Conservation (phyloP, 2,329 filamentous ascomycete genomes). For the Colletotrichum sp. region DNA sequence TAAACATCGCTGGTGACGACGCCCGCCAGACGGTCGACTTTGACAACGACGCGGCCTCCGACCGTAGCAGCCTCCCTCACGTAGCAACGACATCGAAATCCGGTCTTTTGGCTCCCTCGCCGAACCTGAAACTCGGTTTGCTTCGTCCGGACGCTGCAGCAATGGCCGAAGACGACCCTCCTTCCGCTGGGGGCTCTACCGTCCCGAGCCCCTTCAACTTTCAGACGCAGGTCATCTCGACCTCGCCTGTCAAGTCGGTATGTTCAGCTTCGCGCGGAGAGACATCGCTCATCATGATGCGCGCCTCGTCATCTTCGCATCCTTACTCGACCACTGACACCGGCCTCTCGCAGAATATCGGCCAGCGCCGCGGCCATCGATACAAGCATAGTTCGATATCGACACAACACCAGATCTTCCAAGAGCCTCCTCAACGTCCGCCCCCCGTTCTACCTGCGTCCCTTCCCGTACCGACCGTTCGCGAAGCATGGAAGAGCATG, state of each 20-base stretch:
- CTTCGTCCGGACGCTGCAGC: slow-evolving; percentile 29
- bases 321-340: slow-evolving; percentile 3
- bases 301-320: not conserved
- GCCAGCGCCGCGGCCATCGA: slow-evolving; percentile 91
- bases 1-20: not conserved
- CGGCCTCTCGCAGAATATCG: slow-evolving; percentile 69
- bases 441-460: slow-evolving; percentile 90
- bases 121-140: not conserved
- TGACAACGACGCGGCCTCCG: not conserved
- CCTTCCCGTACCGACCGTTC: slow-evolving; percentile 86
- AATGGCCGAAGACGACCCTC: slow-evolving; percentile 37
- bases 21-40: not conserved
- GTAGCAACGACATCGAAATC: slow-evolving; percentile 22
- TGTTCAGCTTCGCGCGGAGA: slow-evolving; percentile 30
- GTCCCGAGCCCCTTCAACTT: slow-evolving; percentile 88
- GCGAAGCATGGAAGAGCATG: slow-evolving; percentile 90
- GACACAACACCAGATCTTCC: slow-evolving; percentile 88
- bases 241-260: slow-evolving; percentile 79
- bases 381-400: slow-evolving; percentile 98
- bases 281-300: not conserved
- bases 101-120: slow-evolving; percentile 11
- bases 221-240: slow-evolving; percentile 79
- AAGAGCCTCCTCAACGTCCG: slow-evolving; percentile 84
- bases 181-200: slow-evolving; percentile 27
- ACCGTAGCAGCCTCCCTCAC: not conserved